Evolutionary conservation across 1,284 basidiomycete genomes (phyloP).

Genomic region (Pseudozyma tsukubaensis): DNA sequence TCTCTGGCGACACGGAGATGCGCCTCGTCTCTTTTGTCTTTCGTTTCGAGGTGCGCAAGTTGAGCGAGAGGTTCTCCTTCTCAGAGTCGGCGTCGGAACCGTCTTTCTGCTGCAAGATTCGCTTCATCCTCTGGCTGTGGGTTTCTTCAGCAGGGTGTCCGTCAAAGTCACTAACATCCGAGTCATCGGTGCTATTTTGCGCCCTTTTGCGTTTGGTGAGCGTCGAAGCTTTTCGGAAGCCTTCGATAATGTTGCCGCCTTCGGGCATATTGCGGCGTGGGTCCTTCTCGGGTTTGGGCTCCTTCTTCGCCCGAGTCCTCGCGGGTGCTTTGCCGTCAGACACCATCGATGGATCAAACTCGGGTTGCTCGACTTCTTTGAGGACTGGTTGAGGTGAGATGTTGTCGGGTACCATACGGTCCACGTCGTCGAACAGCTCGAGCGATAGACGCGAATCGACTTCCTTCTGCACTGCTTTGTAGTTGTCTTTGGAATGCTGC

Average conservation of each 20-base stretch:
- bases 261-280: slow-evolving; percentile 59
- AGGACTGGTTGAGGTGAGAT: slow-evolving; percentile 82
- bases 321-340: slow-evolving; percentile 25
- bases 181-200: slow-evolving; percentile 21
- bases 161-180: slow-evolving; percentile 3
- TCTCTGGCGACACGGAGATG: slow-evolving; percentile 9
- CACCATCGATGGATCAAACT: slow-evolving; percentile 65
- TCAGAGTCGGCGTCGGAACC: slow-evolving; percentile 16
- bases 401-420: slow-evolving; percentile 83
- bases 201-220: slow-evolving; percentile 34
- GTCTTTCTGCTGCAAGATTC: slow-evolving; percentile 12
- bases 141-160: slow-evolving; percentile 19
- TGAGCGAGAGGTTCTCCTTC: slow-evolving; percentile 30
- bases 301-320: slow-evolving; percentile 25
- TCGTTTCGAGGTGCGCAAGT: slow-evolving; percentile 7
- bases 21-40: slow-evolving; percentile 4
- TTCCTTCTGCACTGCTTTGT: slow-evolving; percentile 88
- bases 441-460: slow-evolving; percentile 87
- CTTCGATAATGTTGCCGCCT: slow-evolving; percentile 31
- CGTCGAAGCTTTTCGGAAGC: slow-evolving; percentile 61
- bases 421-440: slow-evolving; percentile 91
- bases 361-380: slow-evolving; percentile 75
- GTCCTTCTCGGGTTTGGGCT: slow-evolving; percentile 55
- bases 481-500: slow-evolving; percentile 86
- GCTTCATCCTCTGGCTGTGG: slow-evolving; percentile 30